These are phyloP conservation scores for Monosporascus sp. DNA, from an alignment of 2,329 filamentous ascomycete genomes.

Conservation along the genomic window DNA sequence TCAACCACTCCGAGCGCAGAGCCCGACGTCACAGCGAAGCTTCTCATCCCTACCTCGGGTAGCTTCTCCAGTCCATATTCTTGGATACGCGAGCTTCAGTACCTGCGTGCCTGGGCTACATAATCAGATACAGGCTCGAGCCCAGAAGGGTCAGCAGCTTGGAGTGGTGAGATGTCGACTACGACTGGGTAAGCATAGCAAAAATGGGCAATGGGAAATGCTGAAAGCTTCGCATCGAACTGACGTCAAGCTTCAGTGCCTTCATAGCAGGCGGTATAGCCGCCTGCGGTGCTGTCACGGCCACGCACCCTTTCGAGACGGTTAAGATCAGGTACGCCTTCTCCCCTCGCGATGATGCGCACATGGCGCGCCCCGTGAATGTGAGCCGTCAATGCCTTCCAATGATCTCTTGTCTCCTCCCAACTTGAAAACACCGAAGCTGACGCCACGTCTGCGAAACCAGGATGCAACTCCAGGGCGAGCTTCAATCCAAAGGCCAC, in stretches of 20 bases:
- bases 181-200: conserved; percentile 20
- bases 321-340: conserved; percentile 84
- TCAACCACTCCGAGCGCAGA: neutral
- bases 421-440: neutral
- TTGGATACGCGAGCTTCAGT: neutral
- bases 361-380: too few species aligned
- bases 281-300: conserved; percentile 93
- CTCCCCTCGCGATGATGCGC: neutral
- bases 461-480: conserved; percentile 92
- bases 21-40: neutral
- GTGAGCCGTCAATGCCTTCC: too few species aligned
- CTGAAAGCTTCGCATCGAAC: neutral
- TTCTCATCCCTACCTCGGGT: neutral
- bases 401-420: too few species aligned
- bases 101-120: neutral
- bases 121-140: neutral
- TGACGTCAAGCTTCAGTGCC: conserved; percentile 45
- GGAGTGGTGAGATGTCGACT: conserved; percentile 8
- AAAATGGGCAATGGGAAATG: neutral
- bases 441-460: conserved; percentile 5
- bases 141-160: neutral
- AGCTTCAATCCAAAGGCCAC: conserved; percentile 80
- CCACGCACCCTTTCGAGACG: conserved; percentile 96
- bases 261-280: conserved; percentile 96
- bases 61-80: neutral